A percentile compares a stretch with the other conserved stretches of the same genome.
phyloP scores from a whole-genome alignment of 2,329 filamentous ascomycete genomes.

The Phialemoniopsis sp. region DNA sequence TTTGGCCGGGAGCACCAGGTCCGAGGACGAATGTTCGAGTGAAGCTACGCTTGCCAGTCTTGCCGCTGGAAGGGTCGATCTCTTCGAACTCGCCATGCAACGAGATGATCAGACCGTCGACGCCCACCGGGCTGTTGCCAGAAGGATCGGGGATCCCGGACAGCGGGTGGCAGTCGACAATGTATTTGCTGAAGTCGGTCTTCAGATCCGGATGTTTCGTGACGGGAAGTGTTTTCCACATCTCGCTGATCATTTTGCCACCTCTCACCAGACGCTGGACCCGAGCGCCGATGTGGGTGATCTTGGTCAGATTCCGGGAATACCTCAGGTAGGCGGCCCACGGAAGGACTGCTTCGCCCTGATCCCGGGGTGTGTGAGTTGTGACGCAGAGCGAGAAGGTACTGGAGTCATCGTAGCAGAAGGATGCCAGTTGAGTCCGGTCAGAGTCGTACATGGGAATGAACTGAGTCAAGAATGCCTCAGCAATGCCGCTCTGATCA shows the following conservation, averaged over 20 bases:
- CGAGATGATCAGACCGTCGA: conserved; percentile 73
- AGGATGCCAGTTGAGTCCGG: conserved; percentile 55
- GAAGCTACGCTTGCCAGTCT: conserved; percentile 69
- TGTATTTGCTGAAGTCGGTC: conserved; percentile 66
- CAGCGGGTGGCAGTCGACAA: conserved; percentile 76
- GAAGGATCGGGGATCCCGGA: conserved; percentile 67
- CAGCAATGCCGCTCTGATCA: conserved; percentile 70
- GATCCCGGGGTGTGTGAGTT: conserved; percentile 45
- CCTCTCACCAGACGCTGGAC: conserved; percentile 64
- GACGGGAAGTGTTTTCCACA: conserved; percentile 67
- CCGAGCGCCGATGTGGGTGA: conserved; percentile 52
- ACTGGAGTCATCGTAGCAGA: conserved; percentile 73
- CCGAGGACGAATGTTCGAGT: conserved; percentile 78
- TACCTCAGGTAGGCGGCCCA: conserved; percentile 75
- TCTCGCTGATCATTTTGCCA: conserved; percentile 56
- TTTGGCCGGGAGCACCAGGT: conserved; percentile 61
- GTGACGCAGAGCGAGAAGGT: conserved; percentile 75
- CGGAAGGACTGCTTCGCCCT: conserved; percentile 38
- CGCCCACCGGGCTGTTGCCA: conserved; percentile 58
- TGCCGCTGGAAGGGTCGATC: conserved; percentile 49
- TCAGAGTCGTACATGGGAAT: conserved; percentile 71
- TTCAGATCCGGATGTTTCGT: conserved; percentile 73
- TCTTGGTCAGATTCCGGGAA: conserved; percentile 73
- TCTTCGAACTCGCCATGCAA: conserved; percentile 87
- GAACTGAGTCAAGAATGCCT: conserved; percentile 72